Evolutionary conservation across 75 land plant species (phyloP).

Genomic region (Selaginella moellendorffii): DNA sequence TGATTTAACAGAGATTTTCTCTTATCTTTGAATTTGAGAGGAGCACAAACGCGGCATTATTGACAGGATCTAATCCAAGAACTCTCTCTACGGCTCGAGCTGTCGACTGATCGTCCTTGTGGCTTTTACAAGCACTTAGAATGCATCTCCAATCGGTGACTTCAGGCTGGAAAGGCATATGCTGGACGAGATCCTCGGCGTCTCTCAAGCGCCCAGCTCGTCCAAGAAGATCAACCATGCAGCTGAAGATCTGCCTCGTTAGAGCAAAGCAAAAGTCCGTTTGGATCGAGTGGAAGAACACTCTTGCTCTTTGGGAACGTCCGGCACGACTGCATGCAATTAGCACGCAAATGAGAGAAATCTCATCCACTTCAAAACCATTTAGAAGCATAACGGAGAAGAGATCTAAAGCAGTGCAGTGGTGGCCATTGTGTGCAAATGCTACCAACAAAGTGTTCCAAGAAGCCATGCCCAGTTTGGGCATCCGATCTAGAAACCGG

Average conservation of each 20-base stretch:
- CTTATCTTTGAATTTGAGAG: no score
- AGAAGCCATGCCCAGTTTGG: not conserved
- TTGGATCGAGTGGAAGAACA: not conserved
- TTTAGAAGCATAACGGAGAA: not conserved
- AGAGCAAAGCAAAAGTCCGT: not conserved
- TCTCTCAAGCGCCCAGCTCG: not conserved
- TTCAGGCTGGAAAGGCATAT: not conserved
- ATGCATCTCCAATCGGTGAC: not conserved
- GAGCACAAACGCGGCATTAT: not conserved
- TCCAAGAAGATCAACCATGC: constrained; percentile 7
- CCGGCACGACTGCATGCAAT: constrained; percentile 8
- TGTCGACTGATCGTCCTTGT: not conserved
- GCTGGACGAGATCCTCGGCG: not conserved
- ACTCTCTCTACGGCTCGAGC: not conserved
- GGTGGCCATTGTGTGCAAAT: not conserved
- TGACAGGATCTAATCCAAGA: not conserved
- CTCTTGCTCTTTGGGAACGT: not conserved
- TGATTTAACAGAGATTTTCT: no score
- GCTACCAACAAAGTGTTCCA: not conserved
- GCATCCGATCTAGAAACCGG: not conserved
- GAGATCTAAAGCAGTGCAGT: not conserved
- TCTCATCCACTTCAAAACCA: not conserved
- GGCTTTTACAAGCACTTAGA: not conserved
- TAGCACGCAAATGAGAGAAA: not conserved
- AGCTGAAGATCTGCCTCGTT: constrained; percentile 4